These are phyloP conservation scores for Cytospora mali DNA, from an alignment of 2,329 filamentous ascomycete genomes.

Conservation along the genomic window DNA sequence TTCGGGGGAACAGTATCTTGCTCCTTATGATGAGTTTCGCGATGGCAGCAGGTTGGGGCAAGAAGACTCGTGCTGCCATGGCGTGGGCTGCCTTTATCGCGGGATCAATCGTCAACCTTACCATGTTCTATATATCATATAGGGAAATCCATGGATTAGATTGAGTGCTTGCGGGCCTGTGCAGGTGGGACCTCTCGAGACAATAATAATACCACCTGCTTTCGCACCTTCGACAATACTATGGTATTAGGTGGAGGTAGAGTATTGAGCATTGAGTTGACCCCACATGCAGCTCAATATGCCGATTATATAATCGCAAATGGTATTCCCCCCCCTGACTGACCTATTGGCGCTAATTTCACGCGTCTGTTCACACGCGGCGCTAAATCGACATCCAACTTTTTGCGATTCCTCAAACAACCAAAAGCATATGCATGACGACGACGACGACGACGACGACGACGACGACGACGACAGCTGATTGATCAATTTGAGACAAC, in stretches of 20 bases:
- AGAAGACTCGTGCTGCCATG: background rate
- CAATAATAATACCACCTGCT: no score
- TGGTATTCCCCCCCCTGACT: background rate
- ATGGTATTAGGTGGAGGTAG: no score
- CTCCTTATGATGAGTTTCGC: background rate
- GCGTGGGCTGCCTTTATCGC: constrained; percentile 2
- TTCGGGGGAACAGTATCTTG: background rate
- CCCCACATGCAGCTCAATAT: no score
- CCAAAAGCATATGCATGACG: background rate
- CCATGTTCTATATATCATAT: no score
- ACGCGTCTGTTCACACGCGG: constrained; percentile 4
- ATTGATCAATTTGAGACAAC: background rate
- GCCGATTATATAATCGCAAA: background rate
- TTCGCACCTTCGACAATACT: no score
- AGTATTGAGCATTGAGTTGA: no score
- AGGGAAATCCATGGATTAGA: no score
- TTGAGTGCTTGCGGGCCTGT: no score
- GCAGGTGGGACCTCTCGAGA: no score
- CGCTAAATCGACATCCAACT: constrained; percentile 12
- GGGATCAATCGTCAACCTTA: background rate
- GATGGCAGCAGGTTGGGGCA: constrained; percentile 7
- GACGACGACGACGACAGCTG: no score
- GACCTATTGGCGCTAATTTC: background rate
- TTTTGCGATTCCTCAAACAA: background rate
- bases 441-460: no score